Evolutionary conservation across 176 grass and related monocot genomes (phyloP), one percentile per base, ranked within the genome.

Genomic region (Rhipidocladum racemiflorum): DNA sequence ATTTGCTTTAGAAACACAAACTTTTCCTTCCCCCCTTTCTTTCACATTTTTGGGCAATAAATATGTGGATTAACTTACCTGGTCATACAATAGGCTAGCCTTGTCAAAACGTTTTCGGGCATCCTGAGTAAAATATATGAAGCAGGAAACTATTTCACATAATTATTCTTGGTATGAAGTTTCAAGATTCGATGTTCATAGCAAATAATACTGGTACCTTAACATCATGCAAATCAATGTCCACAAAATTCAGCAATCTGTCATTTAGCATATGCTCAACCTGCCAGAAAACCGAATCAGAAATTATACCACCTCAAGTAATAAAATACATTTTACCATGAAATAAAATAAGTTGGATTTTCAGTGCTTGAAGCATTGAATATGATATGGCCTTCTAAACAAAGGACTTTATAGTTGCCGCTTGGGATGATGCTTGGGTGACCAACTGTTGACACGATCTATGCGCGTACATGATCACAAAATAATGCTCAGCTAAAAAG

Each of bases 201-300:
- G n/a, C 1, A 86, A 64, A 84, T 44, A 75, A 85, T 74, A 74
- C 25, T 56, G 59, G 56, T 85, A 95, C 93, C 96, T 99, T 99
- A 79, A 99, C 96, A 76, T 90, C 91, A 83, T 93, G 87, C 86
- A 95, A 86, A 90, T 99, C 96, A 72, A 89, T 82, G 21, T 95
- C 93, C 27, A 89, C 87, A 89, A 99, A 99, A 66, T 99, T 94
- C 79, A 91, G 82, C 70, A 99, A 91, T 88, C 93, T 92, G 75
- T 84, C 90, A 87, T 93, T 95, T 90, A 99, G 77, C 85, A 99
- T 91, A 56, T 99, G 96, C 76, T 99, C 93, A 76, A 91, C 89
- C 92, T 98, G 85, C 77, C 81, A 77, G 36, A 64, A 77, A 81
- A 83, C 21, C 28, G 36, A 66, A 85, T 82, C 67, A 85, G 72